Evolutionary conservation across 2,329 filamentous ascomycete species (phyloP).

Genomic region (Rachicladosporium sp.): DNA sequence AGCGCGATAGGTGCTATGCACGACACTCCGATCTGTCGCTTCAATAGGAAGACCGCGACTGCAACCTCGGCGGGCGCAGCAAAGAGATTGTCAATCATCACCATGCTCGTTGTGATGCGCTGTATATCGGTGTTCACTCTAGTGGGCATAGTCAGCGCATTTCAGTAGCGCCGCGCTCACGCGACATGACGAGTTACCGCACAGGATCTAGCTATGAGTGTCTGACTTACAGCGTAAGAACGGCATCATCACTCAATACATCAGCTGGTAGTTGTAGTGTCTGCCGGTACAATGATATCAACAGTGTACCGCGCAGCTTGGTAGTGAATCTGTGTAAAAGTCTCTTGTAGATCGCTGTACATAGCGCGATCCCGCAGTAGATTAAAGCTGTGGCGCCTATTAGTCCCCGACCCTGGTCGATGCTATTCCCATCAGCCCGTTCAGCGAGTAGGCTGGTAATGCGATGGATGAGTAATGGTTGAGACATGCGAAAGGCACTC

Average conservation of each 20-base stretch:
- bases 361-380: constrained; percentile 10
- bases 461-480: constrained; percentile 1
- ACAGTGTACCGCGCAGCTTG: constrained; percentile 7
- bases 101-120: constrained; percentile 6
- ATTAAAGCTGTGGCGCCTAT: constrained; percentile 10
- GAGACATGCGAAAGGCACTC: constrained; percentile 1
- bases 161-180: too few species aligned
- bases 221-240: constrained; percentile 6
- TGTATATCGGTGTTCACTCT: constrained; percentile 10
- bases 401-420: constrained; percentile 6
- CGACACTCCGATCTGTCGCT: constrained; percentile 9
- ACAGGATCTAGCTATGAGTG: too few species aligned
- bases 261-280: constrained; percentile 4
- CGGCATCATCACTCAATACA: constrained; percentile 6
- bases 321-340: constrained; percentile 11
- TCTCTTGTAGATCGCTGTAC: constrained; percentile 9
- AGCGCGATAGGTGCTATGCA: constrained; percentile 10
- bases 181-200: too few species aligned
- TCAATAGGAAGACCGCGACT: constrained; percentile 9
- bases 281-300: constrained; percentile 8
- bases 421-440: not conserved
- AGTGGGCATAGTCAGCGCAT: not conserved
- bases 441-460: not conserved
- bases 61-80: constrained; percentile 12
- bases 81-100: constrained; percentile 9